Base-by-base conservation (phyloP, 2,329 filamentous ascomycete genomes). In the Chaetomiaceae sp. region DNA sequence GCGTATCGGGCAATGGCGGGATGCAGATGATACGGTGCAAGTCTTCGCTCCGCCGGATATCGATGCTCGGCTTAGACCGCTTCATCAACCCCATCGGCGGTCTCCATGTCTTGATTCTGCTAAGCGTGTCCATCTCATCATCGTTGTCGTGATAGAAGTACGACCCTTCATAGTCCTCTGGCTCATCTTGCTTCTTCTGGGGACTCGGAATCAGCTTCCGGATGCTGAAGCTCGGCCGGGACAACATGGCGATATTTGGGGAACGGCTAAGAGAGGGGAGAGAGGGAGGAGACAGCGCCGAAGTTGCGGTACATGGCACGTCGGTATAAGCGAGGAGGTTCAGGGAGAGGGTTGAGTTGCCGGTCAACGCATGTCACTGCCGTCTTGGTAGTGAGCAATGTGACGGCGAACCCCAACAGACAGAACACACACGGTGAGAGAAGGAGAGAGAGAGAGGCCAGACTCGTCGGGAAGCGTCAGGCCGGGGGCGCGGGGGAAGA, bases 141-240 rank as follows among this genome's bases (percentile, higher is more conserved):
- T 59, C 55, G 48, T 62, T 60, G 54, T 64, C 61, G 54, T 61
- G 53, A 36, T 61, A 48, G 48, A 62, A 61, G 58, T 59, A 62
- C 51, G 64, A 40, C 48, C 56, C 59, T 60, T 61, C 53, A 18
- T 63, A 55, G 44, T 60, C 60, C 41, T 63, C 65, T 21, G 37
- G 34, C 20, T 44, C 50, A 20, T 59, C 59, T 9, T 51, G 59
- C 40, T 62, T 65, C 37, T 59, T 58, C 47, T 69, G 67, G 30
- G 68, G 66, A 55, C 44, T 47, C 21, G 52, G 52, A 20, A 75
- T 70, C 25, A 76, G 64, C 63, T 68, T 70, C 55, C 73, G 71
- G 58, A 76, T 74, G 62, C 64, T 73, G 62, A 75, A 71, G 57
- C 65, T 65, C 42, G 71, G 66, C 57, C 67, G 70, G 51, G 73